Evolutionary conservation across 2,329 filamentous ascomycete genomes (phyloP).

Genomic region (Trichoderma breve): DNA sequence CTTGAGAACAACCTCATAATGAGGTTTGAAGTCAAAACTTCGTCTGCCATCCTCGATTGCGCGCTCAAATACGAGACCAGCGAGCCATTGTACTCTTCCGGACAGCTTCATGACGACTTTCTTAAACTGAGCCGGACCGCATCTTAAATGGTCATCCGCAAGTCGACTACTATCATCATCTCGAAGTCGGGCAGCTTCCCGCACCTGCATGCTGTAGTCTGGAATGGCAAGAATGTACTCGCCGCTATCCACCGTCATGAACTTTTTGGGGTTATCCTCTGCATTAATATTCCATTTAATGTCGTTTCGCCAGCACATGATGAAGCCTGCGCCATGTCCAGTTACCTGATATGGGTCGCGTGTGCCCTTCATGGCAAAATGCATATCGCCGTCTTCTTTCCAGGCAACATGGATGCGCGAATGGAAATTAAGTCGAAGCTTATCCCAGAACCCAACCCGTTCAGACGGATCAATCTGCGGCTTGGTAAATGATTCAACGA

Average conservation of each 20-base stretch:
- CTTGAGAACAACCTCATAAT: constrained; percentile 87
- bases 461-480: constrained; percentile 92
- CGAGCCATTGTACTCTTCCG: constrained; percentile 89
- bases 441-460: constrained; percentile 96
- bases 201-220: constrained; percentile 85
- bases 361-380: constrained; percentile 85
- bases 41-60: constrained; percentile 69
- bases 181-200: constrained; percentile 54
- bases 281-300: constrained; percentile 83
- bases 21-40: constrained; percentile 85
- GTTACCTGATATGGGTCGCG: constrained; percentile 93
- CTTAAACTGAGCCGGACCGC: constrained; percentile 87
- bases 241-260: constrained; percentile 94
- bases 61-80: constrained; percentile 88
- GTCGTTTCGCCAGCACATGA: constrained; percentile 98
- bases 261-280: constrained; percentile 82
- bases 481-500: constrained; percentile 95
- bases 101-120: constrained; percentile 99
- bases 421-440: constrained; percentile 91
- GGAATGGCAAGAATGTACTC: constrained; percentile 94
- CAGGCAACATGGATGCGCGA: constrained; percentile 85
- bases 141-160: constrained; percentile 63
- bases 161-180: constrained; percentile 59
- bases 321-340: constrained; percentile 87
- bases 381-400: constrained; percentile 94